Evolutionary conservation across 306 rosid species (phyloP), one percentile per base, ranked within the genome.

Genomic region (Chamaecrista fasciculata): DNA sequence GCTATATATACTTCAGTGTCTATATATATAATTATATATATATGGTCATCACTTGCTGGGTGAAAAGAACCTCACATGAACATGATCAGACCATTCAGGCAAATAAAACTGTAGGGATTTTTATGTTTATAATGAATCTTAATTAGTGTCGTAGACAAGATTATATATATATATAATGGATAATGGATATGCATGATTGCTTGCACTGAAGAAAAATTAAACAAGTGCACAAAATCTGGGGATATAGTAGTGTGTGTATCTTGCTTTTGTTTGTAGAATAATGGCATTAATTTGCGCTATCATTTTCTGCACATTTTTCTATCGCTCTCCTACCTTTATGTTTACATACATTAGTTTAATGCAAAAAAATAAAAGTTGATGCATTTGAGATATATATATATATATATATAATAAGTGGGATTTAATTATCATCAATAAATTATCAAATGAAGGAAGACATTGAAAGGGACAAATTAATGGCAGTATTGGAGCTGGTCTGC

Each of bases 71-170:
- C 70, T 47, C 61, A 65, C 82, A 76, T 44, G 2, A 2, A 29
- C 34, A 29, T 29, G 4, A 33, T 33, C 36, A 33, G 66, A 37
- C 48, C 21, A 46, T 26, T 60, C 75, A 21, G 66, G 76, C 76
- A 71, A 28, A 50, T 61, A 42, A 48, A 61, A 56, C 76, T 78
- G 73, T 67, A 24, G 71, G 52, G 69, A 81, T 77, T 58, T 68
- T 84, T 79, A 79, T 59, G 67, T 69, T 77, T 56, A 75, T 69
- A 51, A 52, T 47, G 50, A 66, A 72, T 79, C 67, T 76, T 49
- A 33, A 62, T 76, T 48, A 48, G 20, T 31, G 21, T 43, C 23
- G 60, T 11, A 59, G 67, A 42, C n/a, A n/a, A n/a, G n/a, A n/a
- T n/a, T n/a, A n/a, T n/a, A n/a, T n/a, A n/a, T n/a, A n/a, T n/a